Conservation (phyloP, 306 rosid species). For the Bauhinia variegata region DNA sequence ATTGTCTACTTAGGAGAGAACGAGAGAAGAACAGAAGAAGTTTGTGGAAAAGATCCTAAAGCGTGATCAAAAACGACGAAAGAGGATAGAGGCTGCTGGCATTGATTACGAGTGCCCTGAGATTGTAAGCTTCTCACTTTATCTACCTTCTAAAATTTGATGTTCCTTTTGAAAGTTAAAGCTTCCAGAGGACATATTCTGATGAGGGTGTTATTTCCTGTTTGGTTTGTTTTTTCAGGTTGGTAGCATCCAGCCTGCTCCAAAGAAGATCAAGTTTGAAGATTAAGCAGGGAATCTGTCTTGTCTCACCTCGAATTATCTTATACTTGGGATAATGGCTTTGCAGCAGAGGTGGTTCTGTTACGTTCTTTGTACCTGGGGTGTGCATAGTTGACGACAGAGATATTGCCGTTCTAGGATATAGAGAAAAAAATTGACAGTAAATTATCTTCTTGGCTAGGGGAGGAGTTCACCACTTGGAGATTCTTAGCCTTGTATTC, state of each 20-base stretch:
- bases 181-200: slow-evolving; percentile 1
- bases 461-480: slow-evolving; percentile 26
- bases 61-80: slow-evolving; percentile 57
- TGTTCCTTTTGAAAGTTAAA: not conserved
- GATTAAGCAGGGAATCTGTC: slow-evolving; percentile 35
- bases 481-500: not conserved
- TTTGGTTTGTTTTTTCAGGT: slow-evolving; percentile 50
- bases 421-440: not conserved
- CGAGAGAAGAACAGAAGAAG: slow-evolving; percentile 66
- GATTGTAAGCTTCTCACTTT: slow-evolving; percentile 58
- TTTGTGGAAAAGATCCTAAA: slow-evolving; percentile 64
- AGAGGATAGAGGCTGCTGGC: slow-evolving; percentile 79
- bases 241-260: slow-evolving; percentile 62
- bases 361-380: too few species aligned
- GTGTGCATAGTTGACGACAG: not conserved
- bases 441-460: slow-evolving; percentile 5
- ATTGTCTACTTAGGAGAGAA: slow-evolving; percentile 66
- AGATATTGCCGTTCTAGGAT: slow-evolving; percentile 1
- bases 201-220: not conserved
- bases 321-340: too few species aligned
- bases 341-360: too few species aligned
- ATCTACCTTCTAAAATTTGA: not conserved
- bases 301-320: not conserved
- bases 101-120: slow-evolving; percentile 86
- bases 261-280: slow-evolving; percentile 85